phyloP scores from a whole-genome alignment of 1,284 basidiomycete species.

The Pseudozyma thailandica region DNA sequence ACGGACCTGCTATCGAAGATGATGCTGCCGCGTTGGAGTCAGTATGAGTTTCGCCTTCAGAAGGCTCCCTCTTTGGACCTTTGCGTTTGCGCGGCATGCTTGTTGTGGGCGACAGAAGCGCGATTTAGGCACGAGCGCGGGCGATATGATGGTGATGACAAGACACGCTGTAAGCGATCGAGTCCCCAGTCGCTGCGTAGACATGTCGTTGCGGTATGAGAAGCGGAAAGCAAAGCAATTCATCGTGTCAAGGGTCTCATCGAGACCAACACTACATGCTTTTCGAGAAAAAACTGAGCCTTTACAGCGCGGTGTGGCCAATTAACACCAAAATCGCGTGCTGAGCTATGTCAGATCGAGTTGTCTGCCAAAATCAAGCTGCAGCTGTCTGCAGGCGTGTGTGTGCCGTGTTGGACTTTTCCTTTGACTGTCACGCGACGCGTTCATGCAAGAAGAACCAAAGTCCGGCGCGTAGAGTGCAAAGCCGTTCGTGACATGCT shows the following conservation, averaged over 20 bases:
- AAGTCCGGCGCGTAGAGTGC: conserved; percentile 8
- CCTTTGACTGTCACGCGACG: conserved; percentile 17
- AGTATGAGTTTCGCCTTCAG: conserved; percentile 16
- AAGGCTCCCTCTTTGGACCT: conserved; percentile 35
- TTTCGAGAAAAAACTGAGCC: not conserved
- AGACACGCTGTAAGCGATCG: no score
- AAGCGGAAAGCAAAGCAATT: not conserved
- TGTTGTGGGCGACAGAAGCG: not conserved
- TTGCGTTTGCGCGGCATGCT: conserved; percentile 47
- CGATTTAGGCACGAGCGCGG: not conserved
- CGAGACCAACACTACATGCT: conserved; percentile 1
- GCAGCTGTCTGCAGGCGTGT: not conserved
- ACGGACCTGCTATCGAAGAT: not conserved
- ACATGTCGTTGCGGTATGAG: no score
- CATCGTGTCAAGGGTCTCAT: not conserved
- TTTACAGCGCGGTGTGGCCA: not conserved
- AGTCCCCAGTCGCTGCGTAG: no score
- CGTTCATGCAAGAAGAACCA: conserved; percentile 3
- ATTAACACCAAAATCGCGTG: not conserved
- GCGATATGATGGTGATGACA: not conserved
- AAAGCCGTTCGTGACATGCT: not conserved
- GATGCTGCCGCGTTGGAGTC: not conserved
- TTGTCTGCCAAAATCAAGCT: not conserved
- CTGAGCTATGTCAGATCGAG: not conserved
- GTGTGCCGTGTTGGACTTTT: not conserved